Percentiles rank a stretch among this genome's conserved stretches.
Evolutionary conservation across 495 filamentous ascomycete species (phyloP).

Genomic region (Aspergillus bertholletiae): DNA sequence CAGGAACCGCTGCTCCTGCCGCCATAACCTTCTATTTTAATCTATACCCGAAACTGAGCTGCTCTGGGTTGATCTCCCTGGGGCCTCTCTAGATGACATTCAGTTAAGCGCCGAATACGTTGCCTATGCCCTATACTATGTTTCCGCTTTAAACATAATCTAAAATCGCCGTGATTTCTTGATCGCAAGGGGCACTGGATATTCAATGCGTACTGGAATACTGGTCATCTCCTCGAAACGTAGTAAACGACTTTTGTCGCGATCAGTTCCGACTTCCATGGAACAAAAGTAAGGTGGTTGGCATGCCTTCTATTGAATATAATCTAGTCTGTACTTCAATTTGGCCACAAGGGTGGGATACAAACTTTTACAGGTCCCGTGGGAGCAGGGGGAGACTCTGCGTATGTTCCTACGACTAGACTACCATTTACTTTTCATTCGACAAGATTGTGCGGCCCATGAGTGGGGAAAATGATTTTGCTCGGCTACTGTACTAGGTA

Average conservation of each 20-base stretch:
- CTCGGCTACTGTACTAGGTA: constrained; percentile 31
- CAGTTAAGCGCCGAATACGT: constrained; percentile 42
- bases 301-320: constrained; percentile 20
- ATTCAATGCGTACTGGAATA: constrained; percentile 52
- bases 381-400: constrained; percentile 40
- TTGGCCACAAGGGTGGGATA: constrained; percentile 42
- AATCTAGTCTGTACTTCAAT: constrained; percentile 27
- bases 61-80: constrained; percentile 50
- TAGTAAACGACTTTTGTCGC: constrained; percentile 39
- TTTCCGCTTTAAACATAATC: constrained; percentile 29
- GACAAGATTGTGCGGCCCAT: constrained; percentile 48
- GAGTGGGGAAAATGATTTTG: constrained; percentile 39
- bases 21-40: constrained; percentile 35
- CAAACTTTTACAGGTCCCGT: constrained; percentile 34
- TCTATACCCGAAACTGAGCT: constrained; percentile 38
- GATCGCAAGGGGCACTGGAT: constrained; percentile 47
- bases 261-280: constrained; percentile 45
- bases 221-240: constrained; percentile 41
- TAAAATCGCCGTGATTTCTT: constrained; percentile 39
- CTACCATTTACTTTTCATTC: constrained; percentile 38
- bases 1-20: constrained; percentile 41
- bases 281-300: constrained; percentile 29
- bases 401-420: constrained; percentile 51
- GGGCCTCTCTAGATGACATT: constrained; percentile 32
- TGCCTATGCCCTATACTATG: constrained; percentile 44